Conservation (phyloP, 2,329 filamentous ascomycete species). For the Pseudogymnoascus sp. region DNA sequence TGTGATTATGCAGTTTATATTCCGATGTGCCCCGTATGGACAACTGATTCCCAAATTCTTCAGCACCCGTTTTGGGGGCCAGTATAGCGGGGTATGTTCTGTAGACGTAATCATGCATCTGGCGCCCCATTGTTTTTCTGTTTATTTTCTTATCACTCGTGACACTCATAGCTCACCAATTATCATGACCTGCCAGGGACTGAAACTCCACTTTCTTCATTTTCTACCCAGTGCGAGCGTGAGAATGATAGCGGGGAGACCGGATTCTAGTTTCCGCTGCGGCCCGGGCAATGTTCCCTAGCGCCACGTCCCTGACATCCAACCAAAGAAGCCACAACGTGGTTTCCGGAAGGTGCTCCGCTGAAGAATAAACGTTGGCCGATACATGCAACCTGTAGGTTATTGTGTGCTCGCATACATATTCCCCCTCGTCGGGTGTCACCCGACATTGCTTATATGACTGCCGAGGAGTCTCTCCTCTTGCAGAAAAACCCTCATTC, state of each 20-base stretch:
- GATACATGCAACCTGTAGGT: not conserved
- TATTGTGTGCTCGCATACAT: not conserved
- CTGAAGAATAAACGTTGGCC: not conserved
- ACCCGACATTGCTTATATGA: not conserved
- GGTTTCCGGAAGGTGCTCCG: not conserved
- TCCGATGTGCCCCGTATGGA: not conserved
- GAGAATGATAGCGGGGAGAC: not conserved
- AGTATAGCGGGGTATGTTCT: not conserved
- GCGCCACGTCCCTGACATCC: not conserved
- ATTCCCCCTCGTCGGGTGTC: not conserved
- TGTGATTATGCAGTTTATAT: not conserved
- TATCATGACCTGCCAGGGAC: not conserved
- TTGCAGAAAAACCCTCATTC: not conserved
- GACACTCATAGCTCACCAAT: not conserved
- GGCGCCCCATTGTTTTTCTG: not conserved
- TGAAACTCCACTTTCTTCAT: not conserved
- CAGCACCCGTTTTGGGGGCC: not conserved
- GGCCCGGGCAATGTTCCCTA: not conserved
- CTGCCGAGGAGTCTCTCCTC: not conserved
- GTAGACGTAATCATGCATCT: not conserved
- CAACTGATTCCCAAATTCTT: not conserved
- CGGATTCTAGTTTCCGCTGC: not conserved
- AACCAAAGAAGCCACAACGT: conserved; percentile 3
- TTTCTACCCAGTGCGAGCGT: not conserved
- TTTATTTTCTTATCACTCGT: not conserved